These are phyloP conservation scores for Cladosporium cucumerinum DNA, from an alignment of 2,329 filamentous ascomycete species.

Conservation along the genomic window DNA sequence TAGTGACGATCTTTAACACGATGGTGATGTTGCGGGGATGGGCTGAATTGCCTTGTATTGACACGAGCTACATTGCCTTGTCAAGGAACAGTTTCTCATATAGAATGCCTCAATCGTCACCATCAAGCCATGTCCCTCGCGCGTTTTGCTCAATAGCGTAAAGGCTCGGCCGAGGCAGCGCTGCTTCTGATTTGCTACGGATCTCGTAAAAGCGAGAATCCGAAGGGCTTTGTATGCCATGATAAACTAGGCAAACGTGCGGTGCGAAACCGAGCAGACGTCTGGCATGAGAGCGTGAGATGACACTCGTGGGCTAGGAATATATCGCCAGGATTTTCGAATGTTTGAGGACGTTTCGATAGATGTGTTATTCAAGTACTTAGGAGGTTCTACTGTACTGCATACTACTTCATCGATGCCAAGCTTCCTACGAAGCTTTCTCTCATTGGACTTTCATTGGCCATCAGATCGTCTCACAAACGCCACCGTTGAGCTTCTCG, in stretches of 20 bases:
- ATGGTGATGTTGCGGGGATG: not conserved
- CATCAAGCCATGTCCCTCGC: not conserved
- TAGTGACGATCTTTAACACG: not conserved
- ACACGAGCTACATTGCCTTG: not conserved
- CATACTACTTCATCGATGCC: not conserved
- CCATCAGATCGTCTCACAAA: not conserved
- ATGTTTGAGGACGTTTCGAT: not conserved
- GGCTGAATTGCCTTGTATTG: not conserved
- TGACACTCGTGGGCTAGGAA: not conserved
- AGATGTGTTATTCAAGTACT: not conserved
- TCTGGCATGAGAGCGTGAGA: not conserved
- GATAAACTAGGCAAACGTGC: not conserved
- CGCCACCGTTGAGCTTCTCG: not conserved
- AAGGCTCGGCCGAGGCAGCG: constrained; percentile 6
- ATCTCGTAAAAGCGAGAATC: not conserved
- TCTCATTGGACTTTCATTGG: not conserved
- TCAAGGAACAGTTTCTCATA: not conserved
- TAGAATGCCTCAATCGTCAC: not conserved
- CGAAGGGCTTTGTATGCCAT: not conserved
- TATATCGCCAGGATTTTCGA: no score
- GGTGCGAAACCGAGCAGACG: not conserved
- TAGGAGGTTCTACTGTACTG: not conserved
- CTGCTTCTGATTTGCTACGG: not conserved
- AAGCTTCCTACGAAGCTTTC: not conserved
- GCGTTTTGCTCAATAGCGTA: not conserved